These are phyloP conservation scores for Phalaenopsis aphrodite DNA, from an alignment of 106 monocot species.

Conservation along the genomic window DNA sequence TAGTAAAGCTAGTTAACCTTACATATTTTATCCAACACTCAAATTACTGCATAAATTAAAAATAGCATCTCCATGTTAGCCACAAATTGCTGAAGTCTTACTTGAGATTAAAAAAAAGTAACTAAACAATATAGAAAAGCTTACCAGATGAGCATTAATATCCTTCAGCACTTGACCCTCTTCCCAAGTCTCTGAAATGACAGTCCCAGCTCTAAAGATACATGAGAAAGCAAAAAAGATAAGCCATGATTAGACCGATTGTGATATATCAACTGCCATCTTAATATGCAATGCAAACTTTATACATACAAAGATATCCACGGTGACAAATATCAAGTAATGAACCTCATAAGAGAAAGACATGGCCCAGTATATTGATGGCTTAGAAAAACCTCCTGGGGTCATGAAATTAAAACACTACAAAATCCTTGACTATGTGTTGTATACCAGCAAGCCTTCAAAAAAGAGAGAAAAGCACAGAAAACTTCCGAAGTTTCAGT, in stretches of 20 bases:
- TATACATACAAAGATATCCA: neutral
- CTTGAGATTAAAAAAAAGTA: neutral
- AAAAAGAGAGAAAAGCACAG: neutral
- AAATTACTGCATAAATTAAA: neutral
- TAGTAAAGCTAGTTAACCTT: neutral
- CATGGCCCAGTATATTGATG: neutral
- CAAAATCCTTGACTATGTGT: neutral
- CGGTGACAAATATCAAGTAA: neutral
- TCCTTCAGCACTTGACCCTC: conserved; percentile 95
- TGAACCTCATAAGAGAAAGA: too few species aligned
- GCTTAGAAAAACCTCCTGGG: neutral
- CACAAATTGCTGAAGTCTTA: neutral
- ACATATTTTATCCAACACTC: neutral
- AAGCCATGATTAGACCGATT: neutral
- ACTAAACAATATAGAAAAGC: conserved; percentile 8
- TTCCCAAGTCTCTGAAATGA: conserved; percentile 97
- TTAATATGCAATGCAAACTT: neutral
- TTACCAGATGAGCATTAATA: conserved; percentile 81
- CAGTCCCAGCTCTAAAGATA: conserved; percentile 72
- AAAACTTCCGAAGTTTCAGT: neutral
- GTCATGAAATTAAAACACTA: neutral
- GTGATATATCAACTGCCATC: neutral
- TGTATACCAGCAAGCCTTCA: neutral
- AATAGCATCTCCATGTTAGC: neutral
- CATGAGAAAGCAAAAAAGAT: neutral